Percentiles rank a stretch among this genome's conserved stretches.
Conservation (phyloP, 352 stramenopile genomes). For the Phytophthora sp. region DNA sequence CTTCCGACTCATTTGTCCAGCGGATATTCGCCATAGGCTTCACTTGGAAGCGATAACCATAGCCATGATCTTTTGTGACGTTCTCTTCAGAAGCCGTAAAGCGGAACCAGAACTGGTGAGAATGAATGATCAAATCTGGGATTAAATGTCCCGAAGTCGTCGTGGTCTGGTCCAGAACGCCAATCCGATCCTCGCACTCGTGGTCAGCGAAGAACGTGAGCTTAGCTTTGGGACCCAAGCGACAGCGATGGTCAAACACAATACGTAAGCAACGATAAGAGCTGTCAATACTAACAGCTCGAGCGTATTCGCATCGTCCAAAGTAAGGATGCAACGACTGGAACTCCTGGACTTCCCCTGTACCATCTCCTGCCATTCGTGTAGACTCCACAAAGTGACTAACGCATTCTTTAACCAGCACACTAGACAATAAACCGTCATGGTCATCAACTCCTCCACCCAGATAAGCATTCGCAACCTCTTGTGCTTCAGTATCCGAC, state of each 20-base stretch:
- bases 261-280: conserved; percentile 71
- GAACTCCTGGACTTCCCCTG: conserved; percentile 52
- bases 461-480: conserved; percentile 63
- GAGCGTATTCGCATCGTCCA: conserved; percentile 79
- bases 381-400: conserved; percentile 87
- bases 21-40: conserved; percentile 78
- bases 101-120: conserved; percentile 85
- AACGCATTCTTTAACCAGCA: conserved; percentile 86
- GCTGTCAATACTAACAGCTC: conserved; percentile 55
- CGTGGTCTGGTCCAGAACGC: conserved; percentile 52
- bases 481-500: conserved; percentile 67
- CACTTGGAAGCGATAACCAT: conserved; percentile 87
- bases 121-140: conserved; percentile 77
- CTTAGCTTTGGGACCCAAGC: conserved; percentile 70
- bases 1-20: conserved; percentile 83
- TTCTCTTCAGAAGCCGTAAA: conserved; percentile 78
- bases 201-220: conserved; percentile 76
- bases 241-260: conserved; percentile 84
- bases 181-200: conserved; percentile 66
- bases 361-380: conserved; percentile 64
- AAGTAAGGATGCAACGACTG: conserved; percentile 90
- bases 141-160: conserved; percentile 45
- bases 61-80: conserved; percentile 60
- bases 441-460: conserved; percentile 56
- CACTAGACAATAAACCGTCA: conserved; percentile 66